Evolutionary conservation across 2,329 filamentous ascomycete species (phyloP), one percentile per base, ranked within the genome.

Genomic region (Fusarium protoensiforme): DNA sequence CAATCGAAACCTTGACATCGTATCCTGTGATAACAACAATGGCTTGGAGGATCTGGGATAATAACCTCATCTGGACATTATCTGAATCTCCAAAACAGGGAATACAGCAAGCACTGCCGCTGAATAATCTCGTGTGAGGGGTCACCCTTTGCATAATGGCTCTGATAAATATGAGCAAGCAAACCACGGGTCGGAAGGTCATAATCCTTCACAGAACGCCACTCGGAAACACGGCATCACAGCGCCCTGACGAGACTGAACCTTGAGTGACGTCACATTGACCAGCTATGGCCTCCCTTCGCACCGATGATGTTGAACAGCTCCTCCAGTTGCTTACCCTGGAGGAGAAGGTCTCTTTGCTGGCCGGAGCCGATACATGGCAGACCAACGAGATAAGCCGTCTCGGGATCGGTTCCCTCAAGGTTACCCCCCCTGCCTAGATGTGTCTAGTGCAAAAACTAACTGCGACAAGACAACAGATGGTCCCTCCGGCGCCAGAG

Each of bases 401-500:
- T 7, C 51, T 71, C 16, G 68, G 68, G 1, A 68, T 71, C 18
- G 65, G 65, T 10, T 61, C 61, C 1, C 39, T 71, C 27, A 71
- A 69, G 67, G 67, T 67, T 20, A 20, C n/a, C 48, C 20, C 48
- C 24, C 24, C 24, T 46, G 14, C 16, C 22, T 6, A 46, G 14
- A 46, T 41, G 20, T 20, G 22, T 20, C 41, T 46, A 46, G 41
- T 18, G 8, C 41, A 10, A 3, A 18, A 14, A 14, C 27, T 29
- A 27, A 33, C 18, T 9, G 53, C 8, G 8, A 27, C 5, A 18
- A 65, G 48, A 53, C 48, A 53, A 53, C 48, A 1, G 48, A 53
- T 31, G 48, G 48, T 20, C 48, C 48, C 27, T 53, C 48, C n/a
- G 48, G 48, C 1, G 48, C 48, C 4, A 29, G 48, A 20, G 48